Conservation (phyloP, 2,329 filamentous ascomycete species). For the Fusarium scirpi region DNA sequence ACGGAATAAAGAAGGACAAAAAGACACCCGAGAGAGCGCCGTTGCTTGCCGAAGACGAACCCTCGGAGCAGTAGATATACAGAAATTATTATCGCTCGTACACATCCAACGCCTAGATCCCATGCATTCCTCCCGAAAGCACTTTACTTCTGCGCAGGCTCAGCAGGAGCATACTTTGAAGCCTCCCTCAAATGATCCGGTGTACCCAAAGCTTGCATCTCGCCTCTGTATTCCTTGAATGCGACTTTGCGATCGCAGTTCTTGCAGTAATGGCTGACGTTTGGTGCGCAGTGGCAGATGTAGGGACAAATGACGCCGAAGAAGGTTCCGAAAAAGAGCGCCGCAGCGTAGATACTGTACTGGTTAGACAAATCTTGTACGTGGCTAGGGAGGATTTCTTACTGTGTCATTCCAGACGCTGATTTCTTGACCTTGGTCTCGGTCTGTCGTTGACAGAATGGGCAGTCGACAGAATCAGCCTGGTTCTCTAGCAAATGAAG, state of each 20-base stretch:
- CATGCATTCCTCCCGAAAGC: background rate
- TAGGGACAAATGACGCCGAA: conserved; percentile 44
- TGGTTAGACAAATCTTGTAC: background rate
- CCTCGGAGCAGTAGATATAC: conserved; percentile 9
- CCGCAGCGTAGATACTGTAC: conserved; percentile 19
- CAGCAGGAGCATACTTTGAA: conserved; percentile 39
- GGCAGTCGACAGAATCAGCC: conserved; percentile 44
- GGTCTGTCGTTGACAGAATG: conserved; percentile 42
- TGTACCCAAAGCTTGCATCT: conserved; percentile 42
- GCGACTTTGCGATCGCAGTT: conserved; percentile 47
- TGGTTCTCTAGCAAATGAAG: conserved; percentile 44
- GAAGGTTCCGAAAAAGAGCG: conserved; percentile 43
- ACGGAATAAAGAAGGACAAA: conserved; percentile 58
- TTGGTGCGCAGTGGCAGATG: conserved; percentile 36
- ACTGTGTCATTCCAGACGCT: conserved; percentile 44
- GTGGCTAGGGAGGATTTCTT: background rate
- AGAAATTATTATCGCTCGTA: conserved; percentile 11
- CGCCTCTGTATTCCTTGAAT: conserved; percentile 15
- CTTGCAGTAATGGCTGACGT: conserved; percentile 44
- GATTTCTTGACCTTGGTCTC: conserved; percentile 40
- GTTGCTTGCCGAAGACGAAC: conserved; percentile 28
- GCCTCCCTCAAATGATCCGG: conserved; percentile 45
- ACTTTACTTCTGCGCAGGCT: conserved; percentile 13
- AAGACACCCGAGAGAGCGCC: conserved; percentile 43
- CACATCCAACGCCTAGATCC: conserved; percentile 7